Evolutionary conservation across 495 filamentous ascomycete genomes (phyloP).

Genomic region (Apodospora peruviana): DNA sequence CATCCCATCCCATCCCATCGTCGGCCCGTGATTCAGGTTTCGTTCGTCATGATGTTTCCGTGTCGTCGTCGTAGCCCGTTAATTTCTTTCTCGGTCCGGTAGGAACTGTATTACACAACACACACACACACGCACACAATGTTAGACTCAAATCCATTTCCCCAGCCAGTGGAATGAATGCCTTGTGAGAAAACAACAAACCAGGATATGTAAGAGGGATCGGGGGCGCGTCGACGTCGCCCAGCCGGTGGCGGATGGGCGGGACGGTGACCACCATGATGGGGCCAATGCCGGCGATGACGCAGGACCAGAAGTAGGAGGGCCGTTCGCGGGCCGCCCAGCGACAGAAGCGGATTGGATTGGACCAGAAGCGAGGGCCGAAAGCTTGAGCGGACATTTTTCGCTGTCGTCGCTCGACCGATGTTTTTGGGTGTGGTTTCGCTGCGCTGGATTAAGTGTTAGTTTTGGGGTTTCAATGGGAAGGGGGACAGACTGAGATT

Average conservation of each 20-base stretch:
- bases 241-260: conserved; percentile 60
- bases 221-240: conserved; percentile 60
- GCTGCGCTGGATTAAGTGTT: too few species aligned
- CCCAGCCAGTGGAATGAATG: too few species aligned
- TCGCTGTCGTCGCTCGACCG: conserved; percentile 1
- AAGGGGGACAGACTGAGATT: not conserved
- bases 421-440: too few species aligned
- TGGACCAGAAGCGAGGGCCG: conserved; percentile 81
- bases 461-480: too few species aligned
- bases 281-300: conserved; percentile 69
- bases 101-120: too few species aligned
- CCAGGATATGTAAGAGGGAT: conserved; percentile 89
- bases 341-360: conserved; percentile 74
- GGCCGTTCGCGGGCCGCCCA: conserved; percentile 85
- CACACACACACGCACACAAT: not conserved
- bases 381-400: conserved; percentile 51
- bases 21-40: not conserved
- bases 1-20: not conserved
- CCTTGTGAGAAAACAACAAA: conserved; percentile 43
- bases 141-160: too few species aligned
- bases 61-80: conserved; percentile 69
- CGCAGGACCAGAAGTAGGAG: conserved; percentile 76
- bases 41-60: conserved; percentile 8
- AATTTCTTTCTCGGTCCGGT: conserved; percentile 64
- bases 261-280: conserved; percentile 60